Percentiles rank a stretch among this genome's conserved stretches.
Evolutionary conservation across 495 filamentous ascomycete genomes (phyloP).

Genomic region (Aspergillus ostianus): DNA sequence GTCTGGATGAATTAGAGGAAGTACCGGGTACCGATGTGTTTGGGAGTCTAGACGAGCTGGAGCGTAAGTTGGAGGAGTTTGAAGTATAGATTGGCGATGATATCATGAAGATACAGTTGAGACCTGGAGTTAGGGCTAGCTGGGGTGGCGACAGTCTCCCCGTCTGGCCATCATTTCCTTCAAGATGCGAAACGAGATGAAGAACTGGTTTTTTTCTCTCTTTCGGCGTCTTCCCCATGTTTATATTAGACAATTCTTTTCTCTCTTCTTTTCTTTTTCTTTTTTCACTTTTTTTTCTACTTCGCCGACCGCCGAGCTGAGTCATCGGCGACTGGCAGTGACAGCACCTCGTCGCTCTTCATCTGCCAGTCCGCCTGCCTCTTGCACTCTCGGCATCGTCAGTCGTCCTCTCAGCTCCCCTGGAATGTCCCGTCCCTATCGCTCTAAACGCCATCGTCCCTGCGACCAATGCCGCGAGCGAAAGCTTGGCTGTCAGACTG

Average conservation of each 20-base stretch:
- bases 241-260: too few species aligned
- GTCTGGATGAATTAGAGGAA: not conserved
- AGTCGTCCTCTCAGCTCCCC: not conserved
- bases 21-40: not conserved
- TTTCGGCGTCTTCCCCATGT: too few species aligned
- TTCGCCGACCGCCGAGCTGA: not conserved
- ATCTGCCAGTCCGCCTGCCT: too few species aligned
- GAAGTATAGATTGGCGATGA: not conserved
- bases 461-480: constrained; percentile 39
- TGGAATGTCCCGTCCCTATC: constrained; percentile 28
- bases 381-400: not conserved
- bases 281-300: not conserved
- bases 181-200: too few species aligned
- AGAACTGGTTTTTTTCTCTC: too few species aligned
- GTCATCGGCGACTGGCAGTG: not conserved
- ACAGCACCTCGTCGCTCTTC: too few species aligned
- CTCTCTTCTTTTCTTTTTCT: too few species aligned
- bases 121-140: too few species aligned
- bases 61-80: not conserved
- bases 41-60: not conserved
- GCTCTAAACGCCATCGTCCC: constrained; percentile 38
- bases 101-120: too few species aligned
- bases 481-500: constrained; percentile 37
- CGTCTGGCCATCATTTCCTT: too few species aligned
- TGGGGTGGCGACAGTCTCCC: too few species aligned